Base-by-base conservation (phyloP, 2,329 filamentous ascomycete species). In the Fusarium mundagurra region DNA sequence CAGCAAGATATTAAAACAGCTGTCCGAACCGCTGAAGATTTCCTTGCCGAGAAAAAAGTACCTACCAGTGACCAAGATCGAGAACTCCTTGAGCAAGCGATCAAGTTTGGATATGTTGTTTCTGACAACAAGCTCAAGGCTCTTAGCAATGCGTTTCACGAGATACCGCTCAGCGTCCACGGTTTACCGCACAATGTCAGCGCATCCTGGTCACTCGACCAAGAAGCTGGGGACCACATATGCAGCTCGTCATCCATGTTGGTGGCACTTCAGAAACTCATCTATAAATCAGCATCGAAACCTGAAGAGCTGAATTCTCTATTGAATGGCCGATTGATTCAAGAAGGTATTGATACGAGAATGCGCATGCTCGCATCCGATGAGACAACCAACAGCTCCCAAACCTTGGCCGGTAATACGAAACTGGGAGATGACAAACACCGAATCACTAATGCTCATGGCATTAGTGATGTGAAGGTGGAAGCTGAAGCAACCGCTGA, bases 141-240 rank as follows among this genome's bases (percentile, higher is more conserved):
- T 31, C 85, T 90, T 1, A 91, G 94, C 76, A 93, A 92, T 66
- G 82, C 85, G 33, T 91, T 90, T 29, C 93, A 96, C 75, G 94
- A 98, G 79, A 87, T 98, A 66, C 94, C 94, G 0, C 82, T 97
- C 17, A 93, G 91, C 66, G 83, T 98, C 6, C 80, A 89, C 6
- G 83, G 89, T 24, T 94, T 96, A 78, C 92, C 94, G 0, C 85
- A 85, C 17, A 86, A 88, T 2, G 87, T 88, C 7, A 88, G 88
- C 6, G 81, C 84, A 22, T 85, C 88, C 8, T 98, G 95, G 92
- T 90, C 93, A 2, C 87, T 98, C 36, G 86, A 90, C 69, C 81
- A 83, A 2, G 77, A 85, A 13, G 76, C 86, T 16, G 86, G 87
- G 62, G 86, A 92, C 27, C 79, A 79, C 2, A 82, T 87, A 29